Percentiles rank a stretch among this genome's conserved stretches.
Conservation (phyloP, 2,329 filamentous ascomycete species). For the Hypoxylon sp. region DNA sequence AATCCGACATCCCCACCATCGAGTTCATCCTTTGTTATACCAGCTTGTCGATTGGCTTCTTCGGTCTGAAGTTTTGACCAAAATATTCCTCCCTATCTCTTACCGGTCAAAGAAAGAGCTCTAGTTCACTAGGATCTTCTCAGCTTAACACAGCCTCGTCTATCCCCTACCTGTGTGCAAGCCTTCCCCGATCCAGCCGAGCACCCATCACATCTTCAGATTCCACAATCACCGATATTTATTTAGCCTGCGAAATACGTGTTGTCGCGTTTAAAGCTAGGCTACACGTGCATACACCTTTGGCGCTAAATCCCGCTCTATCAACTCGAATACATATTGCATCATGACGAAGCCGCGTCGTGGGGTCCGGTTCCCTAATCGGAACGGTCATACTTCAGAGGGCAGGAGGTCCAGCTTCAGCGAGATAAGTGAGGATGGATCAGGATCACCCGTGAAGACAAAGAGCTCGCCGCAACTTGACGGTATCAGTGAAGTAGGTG, state of each 20-base stretch:
- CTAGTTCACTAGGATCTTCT: slow-evolving; percentile 3
- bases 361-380: slow-evolving; percentile 70
- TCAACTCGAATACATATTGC: slow-evolving; percentile 6
- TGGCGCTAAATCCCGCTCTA: neutral
- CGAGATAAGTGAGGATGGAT: slow-evolving; percentile 75
- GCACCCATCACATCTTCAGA: neutral
- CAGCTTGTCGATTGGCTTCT: neutral
- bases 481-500: slow-evolving; percentile 58
- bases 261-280: slow-evolving; percentile 19
- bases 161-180: slow-evolving; percentile 18
- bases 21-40: slow-evolving; percentile 12
- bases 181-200: slow-evolving; percentile 27
- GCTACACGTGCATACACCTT: neutral
- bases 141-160: slow-evolving; percentile 8
- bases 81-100: slow-evolving; percentile 18
- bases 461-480: slow-evolving; percentile 55
- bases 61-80: slow-evolving; percentile 1
- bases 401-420: slow-evolving; percentile 79
- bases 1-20: slow-evolving; percentile 36
- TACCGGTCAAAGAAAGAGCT: neutral
- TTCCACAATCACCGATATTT: slow-evolving; percentile 3
- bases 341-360: slow-evolving; percentile 60
- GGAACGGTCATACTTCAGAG: slow-evolving; percentile 63
- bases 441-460: slow-evolving; percentile 55
- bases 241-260: slow-evolving; percentile 11